Conservation (phyloP, 208 protist genomes). For the Wallacemonas rigidus region DNA sequence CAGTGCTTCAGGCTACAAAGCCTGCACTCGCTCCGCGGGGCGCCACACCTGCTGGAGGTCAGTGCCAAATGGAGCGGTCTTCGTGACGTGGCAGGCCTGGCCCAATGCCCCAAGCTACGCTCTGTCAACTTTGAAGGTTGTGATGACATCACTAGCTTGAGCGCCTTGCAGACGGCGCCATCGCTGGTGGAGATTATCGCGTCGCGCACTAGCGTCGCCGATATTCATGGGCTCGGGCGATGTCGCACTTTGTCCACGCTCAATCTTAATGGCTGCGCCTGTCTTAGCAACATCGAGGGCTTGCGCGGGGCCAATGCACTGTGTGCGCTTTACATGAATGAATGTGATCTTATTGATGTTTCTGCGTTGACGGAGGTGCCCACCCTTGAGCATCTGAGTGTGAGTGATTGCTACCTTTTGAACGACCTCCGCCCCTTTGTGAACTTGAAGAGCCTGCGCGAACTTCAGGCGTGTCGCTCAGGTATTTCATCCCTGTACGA, state of each 20-base stretch:
- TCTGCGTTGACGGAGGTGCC: neutral
- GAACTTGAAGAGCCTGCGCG: neutral
- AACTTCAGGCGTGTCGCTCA: conserved; percentile 5
- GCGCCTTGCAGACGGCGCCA: conserved; percentile 10
- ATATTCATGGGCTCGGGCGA: conserved; percentile 1
- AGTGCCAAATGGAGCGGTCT: conserved; percentile 8
- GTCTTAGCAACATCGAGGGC: conserved; percentile 10
- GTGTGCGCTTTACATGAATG: neutral
- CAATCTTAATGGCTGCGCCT: conserved; percentile 17
- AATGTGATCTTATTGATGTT: conserved; percentile 8
- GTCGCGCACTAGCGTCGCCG: conserved; percentile 4
- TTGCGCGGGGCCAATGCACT: neutral
- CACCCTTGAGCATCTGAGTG: neutral
- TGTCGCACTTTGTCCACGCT: neutral
- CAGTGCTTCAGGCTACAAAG: conserved; percentile 16
- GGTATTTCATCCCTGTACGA: neutral
- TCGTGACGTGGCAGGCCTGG: conserved; percentile 7
- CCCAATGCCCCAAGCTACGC: conserved; percentile 7
- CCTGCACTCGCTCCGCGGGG: conserved; percentile 1
- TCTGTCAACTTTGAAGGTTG: conserved; percentile 11
- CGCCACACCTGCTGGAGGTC: conserved; percentile 6
- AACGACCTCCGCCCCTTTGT: conserved; percentile 11
- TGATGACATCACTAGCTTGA: conserved; percentile 4
- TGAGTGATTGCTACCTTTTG: conserved; percentile 12
- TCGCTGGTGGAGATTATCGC: conserved; percentile 4